phyloP scores from a whole-genome alignment of 306 rosid genomes.

The Parietaria judaica region DNA sequence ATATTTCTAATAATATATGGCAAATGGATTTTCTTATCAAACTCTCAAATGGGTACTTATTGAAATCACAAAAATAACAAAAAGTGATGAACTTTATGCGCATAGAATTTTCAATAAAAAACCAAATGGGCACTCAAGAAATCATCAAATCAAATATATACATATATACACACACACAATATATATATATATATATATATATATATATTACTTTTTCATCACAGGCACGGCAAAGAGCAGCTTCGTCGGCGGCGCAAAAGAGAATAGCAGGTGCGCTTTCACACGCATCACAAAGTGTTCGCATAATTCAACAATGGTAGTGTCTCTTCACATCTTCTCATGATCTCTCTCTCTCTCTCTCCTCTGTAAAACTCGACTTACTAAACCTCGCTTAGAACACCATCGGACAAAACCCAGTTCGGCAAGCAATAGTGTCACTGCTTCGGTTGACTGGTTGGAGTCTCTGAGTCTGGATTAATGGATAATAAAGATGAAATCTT shows the following conservation, averaged over 20 bases:
- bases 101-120: constrained; percentile 6
- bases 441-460: neutral
- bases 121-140: neutral
- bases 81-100: no score
- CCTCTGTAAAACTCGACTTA: constrained; percentile 6
- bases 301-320: constrained; percentile 42
- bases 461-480: constrained; percentile 16
- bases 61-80: no score
- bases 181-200: neutral
- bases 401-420: constrained; percentile 22
- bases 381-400: neutral
- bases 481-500: no score
- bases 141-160: neutral
- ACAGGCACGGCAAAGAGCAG: constrained; percentile 89
- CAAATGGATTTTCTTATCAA: no score
- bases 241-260: constrained; percentile 99
- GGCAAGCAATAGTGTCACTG: constrained; percentile 17
- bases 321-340: constrained; percentile 52
- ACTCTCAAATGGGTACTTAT: no score
- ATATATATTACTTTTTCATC: constrained; percentile 59
- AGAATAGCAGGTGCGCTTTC: constrained; percentile 91
- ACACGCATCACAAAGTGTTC: constrained; percentile 97
- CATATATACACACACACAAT: neutral
- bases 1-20: no score
- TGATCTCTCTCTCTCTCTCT: constrained; percentile 11